These are phyloP conservation scores for Geotrichum citri-aurantii DNA, from an alignment of 1,139 yeast genomes.

Conservation along the genomic window DNA sequence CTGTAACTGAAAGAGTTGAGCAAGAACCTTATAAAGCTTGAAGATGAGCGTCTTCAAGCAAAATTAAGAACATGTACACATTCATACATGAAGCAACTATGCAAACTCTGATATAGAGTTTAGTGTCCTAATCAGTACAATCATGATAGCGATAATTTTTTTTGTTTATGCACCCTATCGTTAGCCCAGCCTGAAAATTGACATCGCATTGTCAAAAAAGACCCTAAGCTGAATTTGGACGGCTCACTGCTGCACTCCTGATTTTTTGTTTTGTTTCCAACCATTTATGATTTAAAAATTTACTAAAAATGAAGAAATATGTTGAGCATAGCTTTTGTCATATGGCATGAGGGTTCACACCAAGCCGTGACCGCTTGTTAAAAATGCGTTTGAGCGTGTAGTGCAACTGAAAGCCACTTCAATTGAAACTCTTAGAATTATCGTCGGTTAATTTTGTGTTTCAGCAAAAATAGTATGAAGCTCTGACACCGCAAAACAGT, in stretches of 20 bases:
- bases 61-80: neutral
- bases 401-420: neutral
- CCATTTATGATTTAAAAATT: neutral
- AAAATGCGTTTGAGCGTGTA: neutral
- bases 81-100: neutral
- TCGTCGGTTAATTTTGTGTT: no score
- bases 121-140: neutral
- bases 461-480: no score
- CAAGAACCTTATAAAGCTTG: neutral
- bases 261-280: neutral
- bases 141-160: neutral
- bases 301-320: neutral
- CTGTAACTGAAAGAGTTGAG: neutral
- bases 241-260: neutral
- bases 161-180: neutral
- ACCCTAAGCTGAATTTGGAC: neutral
- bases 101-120: neutral
- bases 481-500: no score
- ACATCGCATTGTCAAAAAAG: neutral
- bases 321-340: neutral
- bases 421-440: no score
- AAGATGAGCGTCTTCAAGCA: neutral
- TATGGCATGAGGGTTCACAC: neutral
- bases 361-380: neutral
- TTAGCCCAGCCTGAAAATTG: neutral